Base-by-base conservation (phyloP, 306 rosid genomes). In the Lotus japonicus region DNA sequence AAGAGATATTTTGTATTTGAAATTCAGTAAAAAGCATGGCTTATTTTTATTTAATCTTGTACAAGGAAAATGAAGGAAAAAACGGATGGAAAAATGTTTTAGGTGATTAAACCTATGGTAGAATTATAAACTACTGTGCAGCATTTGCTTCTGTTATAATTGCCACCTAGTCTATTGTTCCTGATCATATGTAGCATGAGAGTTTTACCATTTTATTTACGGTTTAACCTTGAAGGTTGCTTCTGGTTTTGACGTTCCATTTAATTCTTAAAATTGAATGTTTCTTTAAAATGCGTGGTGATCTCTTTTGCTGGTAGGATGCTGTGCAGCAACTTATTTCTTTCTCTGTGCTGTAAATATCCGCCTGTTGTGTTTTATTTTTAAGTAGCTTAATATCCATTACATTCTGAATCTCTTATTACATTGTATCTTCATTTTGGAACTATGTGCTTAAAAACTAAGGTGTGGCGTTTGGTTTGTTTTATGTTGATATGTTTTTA, bases 161-260 rank as follows among this genome's bases (percentile, higher is more conserved):
- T 11, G 7, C 16, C 14, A 11, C 14, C 8, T 12, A 55, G 46
- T 61, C 58, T 36, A 9, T 36, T 49, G 26, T 13, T 16, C 39
- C 33, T 21, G 50, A 45, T 26, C 64, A 45, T 38, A 45, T 65
- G 42, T 9, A 35, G 19, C 38, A 56, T 33, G 68, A 18, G 38
- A 54, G 33, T 44, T 59, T 70, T 52, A 13, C 54, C 44, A 43
- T 44, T 51, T 31, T 42, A 15, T 44, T 42, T 41, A 28, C 11
- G 44, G 50, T 45, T 68, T 63, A 52, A 62, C 55, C 33, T 74
- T 71, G 60, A 57, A 63, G 52, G 43, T 12, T 28, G 23, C 12
- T 69, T 69, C 62, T 63, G 31, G 21, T 33, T 50, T 8, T 53
- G 31, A 35, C 23, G 39, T 14, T 67, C 46, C 15, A 19, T 64